A percentile compares a stretch with the other conserved stretches of the same genome.
Evolutionary conservation across 345 rosid genomes (phyloP).

Genomic region (Reutealis trisperma): DNA sequence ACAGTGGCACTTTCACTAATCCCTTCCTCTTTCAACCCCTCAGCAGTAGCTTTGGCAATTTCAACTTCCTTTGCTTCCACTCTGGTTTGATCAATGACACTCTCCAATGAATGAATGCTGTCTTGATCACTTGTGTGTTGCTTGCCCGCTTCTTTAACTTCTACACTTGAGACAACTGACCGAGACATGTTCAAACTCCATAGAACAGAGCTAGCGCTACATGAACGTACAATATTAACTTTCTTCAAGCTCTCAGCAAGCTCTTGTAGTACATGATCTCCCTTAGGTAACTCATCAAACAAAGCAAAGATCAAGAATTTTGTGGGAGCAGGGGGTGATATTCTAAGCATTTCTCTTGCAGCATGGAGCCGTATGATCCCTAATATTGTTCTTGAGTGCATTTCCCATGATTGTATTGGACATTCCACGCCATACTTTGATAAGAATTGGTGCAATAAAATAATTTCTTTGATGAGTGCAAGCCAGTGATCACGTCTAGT

Average conservation of each 20-base stretch:
- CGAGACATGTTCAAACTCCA: conserved; percentile 53
- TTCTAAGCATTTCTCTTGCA: conserved; percentile 84
- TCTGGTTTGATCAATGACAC: conserved; percentile 55
- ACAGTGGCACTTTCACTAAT: conserved; percentile 56
- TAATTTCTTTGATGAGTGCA: conserved; percentile 63
- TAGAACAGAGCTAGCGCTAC: conserved; percentile 74
- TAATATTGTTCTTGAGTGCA: conserved; percentile 77
- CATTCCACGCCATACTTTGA: conserved; percentile 45
- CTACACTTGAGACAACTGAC: conserved; percentile 28
- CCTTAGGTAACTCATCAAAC: conserved; percentile 82
- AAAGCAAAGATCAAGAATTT: conserved; percentile 79
- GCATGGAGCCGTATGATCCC: conserved; percentile 87
- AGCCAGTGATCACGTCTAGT: conserved; percentile 96
- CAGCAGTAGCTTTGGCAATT: conserved; percentile 64
- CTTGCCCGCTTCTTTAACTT: conserved; percentile 31
- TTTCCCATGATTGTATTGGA: conserved; percentile 69
- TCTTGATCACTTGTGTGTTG: conserved; percentile 32
- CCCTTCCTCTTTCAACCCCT: conserved; percentile 75
- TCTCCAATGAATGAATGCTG: conserved; percentile 40
- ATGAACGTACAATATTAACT: conserved; percentile 40
- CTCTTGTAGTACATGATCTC: conserved; percentile 76
- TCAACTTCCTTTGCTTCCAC: conserved; percentile 60
- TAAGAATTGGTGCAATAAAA: conserved; percentile 73
- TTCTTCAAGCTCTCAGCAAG: conserved; percentile 67
- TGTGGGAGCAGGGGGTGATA: conserved; percentile 71